Conservation (phyloP, 2,329 filamentous ascomycete genomes). For the Neoarthrinium moseri region DNA sequence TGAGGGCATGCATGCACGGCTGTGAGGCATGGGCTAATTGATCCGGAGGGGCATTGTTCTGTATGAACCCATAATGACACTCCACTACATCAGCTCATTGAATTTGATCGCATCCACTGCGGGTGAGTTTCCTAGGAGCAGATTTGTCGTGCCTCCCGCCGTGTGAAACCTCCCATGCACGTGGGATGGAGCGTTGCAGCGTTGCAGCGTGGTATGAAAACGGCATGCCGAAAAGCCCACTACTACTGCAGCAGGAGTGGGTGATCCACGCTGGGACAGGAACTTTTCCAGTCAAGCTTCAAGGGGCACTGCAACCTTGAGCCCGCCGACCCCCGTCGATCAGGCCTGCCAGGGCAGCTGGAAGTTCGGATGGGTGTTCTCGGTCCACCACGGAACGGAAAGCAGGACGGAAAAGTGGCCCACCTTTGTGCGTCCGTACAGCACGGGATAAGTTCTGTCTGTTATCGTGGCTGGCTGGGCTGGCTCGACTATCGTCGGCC, state of each 20-base stretch:
- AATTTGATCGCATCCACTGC: no score
- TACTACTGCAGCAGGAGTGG: not conserved
- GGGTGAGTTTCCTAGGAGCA: no score
- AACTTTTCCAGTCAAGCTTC: not conserved
- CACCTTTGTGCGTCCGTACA: no score
- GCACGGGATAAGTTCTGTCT: not conserved
- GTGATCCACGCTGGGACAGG: not conserved
- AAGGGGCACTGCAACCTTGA: not conserved
- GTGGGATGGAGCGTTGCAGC: slow-evolving; percentile 4
- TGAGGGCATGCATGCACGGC: no score
- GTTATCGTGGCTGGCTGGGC: not conserved
- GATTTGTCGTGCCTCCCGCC: no score
- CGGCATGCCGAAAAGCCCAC: slow-evolving; percentile 3
- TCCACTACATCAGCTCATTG: no score
- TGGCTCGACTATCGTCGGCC: no score
- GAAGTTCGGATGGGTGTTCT: not conserved
- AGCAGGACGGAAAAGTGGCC: not conserved
- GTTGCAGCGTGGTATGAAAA: slow-evolving; percentile 5
- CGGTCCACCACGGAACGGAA: not conserved
- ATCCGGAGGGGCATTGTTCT: no score
- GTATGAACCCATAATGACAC: no score
- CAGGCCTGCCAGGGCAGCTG: not conserved
- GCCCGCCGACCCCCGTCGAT: no score
- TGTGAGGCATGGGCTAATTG: no score
- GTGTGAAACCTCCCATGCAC: no score